These are phyloP conservation scores for Apiotrichum gracile DNA, from an alignment of 1,284 basidiomycete species.

Conservation along the genomic window DNA sequence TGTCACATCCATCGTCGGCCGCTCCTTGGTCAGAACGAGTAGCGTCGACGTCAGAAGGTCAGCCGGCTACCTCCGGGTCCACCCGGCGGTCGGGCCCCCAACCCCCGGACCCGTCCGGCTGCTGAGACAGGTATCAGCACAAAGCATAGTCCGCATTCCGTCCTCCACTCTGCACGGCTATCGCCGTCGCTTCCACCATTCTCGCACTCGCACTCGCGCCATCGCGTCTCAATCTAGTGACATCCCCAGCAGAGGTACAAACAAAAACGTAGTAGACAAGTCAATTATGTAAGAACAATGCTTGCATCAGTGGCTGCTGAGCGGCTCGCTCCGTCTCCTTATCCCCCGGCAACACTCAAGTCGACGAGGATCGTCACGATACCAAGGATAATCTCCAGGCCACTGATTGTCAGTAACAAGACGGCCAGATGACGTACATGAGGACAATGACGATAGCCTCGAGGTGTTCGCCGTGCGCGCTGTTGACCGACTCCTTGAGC, in stretches of 20 bases:
- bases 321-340: background rate
- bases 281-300: background rate
- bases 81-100: no score
- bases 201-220: no score
- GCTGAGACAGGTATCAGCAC: no score
- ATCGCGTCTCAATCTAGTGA: background rate
- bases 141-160: no score
- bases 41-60: no score
- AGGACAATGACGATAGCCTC: slow-evolving; percentile 92
- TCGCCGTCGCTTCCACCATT: no score
- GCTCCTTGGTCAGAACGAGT: no score
- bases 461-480: slow-evolving; percentile 83
- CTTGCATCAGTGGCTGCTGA: background rate
- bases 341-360: slow-evolving; percentile 46
- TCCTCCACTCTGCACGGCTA: no score
- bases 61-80: no score
- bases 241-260: background rate
- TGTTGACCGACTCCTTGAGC: slow-evolving; percentile 83
- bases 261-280: background rate
- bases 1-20: no score
- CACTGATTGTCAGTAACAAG: slow-evolving; percentile 18
- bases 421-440: slow-evolving; percentile 58
- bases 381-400: slow-evolving; percentile 54
- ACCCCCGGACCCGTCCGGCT: no score
- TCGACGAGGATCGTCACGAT: slow-evolving; percentile 68